A percentile compares a stretch with the other conserved stretches of the same genome.
phyloP scores from a whole-genome alignment of 2,329 filamentous ascomycete species.

The Hypomyces rosellus region DNA sequence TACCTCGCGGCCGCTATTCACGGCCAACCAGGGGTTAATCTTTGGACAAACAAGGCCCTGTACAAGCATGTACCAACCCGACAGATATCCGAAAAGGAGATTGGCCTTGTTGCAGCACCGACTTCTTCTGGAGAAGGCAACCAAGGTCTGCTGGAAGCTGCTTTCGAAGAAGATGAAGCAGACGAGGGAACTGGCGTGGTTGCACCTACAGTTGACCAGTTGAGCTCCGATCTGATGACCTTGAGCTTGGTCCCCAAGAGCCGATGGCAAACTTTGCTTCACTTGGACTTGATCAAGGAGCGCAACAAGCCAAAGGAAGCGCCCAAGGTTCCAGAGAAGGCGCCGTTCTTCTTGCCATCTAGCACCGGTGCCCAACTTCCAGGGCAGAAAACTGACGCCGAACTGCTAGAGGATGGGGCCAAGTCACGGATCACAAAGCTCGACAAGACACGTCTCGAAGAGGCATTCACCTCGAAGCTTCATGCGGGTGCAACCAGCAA shows the following conservation, averaged over 20 bases:
- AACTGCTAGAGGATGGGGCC: constrained; percentile 36
- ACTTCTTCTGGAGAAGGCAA: constrained; percentile 80
- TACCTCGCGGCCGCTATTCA: constrained; percentile 87
- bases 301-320: constrained; percentile 92
- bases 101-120: constrained; percentile 59
- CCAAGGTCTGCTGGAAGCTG: constrained; percentile 66
- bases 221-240: constrained; percentile 77
- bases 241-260: constrained; percentile 84
- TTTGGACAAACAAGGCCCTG: constrained; percentile 92
- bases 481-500: constrained; percentile 46
- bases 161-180: constrained; percentile 53
- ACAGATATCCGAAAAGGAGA: constrained; percentile 72
- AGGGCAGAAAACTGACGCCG: constrained; percentile 23
- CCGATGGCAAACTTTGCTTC: constrained; percentile 88
- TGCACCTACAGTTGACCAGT: constrained; percentile 62
- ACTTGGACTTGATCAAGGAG: constrained; percentile 86
- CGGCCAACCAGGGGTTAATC: constrained; percentile 76
- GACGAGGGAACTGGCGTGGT: constrained; percentile 49
- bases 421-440: constrained; percentile 64
- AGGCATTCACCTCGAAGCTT: constrained; percentile 53
- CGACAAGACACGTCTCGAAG: constrained; percentile 51
- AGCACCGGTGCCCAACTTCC: constrained; percentile 42
- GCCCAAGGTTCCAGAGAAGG: constrained; percentile 86
- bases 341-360: constrained; percentile 88
- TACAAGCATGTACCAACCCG: constrained; percentile 84